Conservation (phyloP, 2,329 filamentous ascomycete species). For the Anthostomella pinea region DNA sequence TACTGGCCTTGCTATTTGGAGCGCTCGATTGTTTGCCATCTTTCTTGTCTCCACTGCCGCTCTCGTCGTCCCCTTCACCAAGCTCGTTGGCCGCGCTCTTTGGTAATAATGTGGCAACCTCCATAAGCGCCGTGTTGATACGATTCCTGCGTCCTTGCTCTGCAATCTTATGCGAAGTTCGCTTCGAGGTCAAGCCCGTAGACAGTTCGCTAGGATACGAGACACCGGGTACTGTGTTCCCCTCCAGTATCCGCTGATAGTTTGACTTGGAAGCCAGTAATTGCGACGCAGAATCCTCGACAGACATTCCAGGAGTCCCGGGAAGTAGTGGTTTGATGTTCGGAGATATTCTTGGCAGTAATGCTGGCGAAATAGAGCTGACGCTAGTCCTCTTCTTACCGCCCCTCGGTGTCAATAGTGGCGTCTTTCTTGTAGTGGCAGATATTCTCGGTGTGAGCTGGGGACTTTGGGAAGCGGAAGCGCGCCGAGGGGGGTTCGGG, state of each 20-base stretch:
- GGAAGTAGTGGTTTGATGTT: slow-evolving; percentile 90
- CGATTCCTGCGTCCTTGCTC: slow-evolving; percentile 94
- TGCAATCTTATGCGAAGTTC: slow-evolving; percentile 95
- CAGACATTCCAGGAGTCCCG: slow-evolving; percentile 48
- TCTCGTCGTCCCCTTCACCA: slow-evolving; percentile 45
- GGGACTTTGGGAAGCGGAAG: slow-evolving; percentile 64
- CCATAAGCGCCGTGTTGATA: slow-evolving; percentile 89
- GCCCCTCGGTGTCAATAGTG: slow-evolving; percentile 53
- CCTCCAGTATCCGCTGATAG: slow-evolving; percentile 95
- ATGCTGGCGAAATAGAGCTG: slow-evolving; percentile 75
- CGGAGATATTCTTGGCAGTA: slow-evolving; percentile 86
- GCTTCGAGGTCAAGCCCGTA: slow-evolving; percentile 91
- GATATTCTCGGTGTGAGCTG: slow-evolving; percentile 54
- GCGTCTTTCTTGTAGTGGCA: slow-evolving; percentile 49
- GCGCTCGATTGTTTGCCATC: slow-evolving; percentile 44
- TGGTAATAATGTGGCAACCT: slow-evolving; percentile 87
- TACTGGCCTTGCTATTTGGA: slow-evolving; percentile 89
- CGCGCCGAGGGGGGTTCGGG: slow-evolving; percentile 37
- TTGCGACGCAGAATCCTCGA: slow-evolving; percentile 62
- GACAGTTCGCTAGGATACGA: slow-evolving; percentile 88
- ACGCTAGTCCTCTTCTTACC: slow-evolving; percentile 69
- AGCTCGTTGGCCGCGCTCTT: slow-evolving; percentile 44
- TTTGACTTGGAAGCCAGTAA: slow-evolving; percentile 93
- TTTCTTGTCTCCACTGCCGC: slow-evolving; percentile 40
- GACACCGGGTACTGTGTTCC: slow-evolving; percentile 84